Evolutionary conservation across 805 yeast species (phyloP), one percentile per base, ranked within the genome.

Genomic region (Jamesozyma rosinii): DNA sequence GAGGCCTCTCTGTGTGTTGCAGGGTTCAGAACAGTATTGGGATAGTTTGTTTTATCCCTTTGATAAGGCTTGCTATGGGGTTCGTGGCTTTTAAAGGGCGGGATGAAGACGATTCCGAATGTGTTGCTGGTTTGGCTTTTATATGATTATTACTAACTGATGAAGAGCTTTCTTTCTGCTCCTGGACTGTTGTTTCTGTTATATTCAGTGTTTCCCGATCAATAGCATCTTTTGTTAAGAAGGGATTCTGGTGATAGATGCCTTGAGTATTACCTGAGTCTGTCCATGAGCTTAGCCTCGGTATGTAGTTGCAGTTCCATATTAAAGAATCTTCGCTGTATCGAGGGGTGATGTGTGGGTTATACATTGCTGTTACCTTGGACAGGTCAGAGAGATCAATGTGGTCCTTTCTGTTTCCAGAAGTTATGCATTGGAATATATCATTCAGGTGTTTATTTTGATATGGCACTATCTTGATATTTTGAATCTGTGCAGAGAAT

Each of bases 381-480:
- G 46, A 20, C 5, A 44, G 32, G 19, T 44, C 49, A 6, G 27
- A 22, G 9, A 38, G 19, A 15, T 35, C 36, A 19, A 36, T 13
- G 3, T 30, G 10, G 24, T 29, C 15, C 10, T 37, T 34, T 6
- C 41, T 35, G 14, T 29, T 39, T 17, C 38, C 46, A 13, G 43
- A 30, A 5, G 17, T 35, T 2, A 52, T 29, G 35, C 52, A 51
- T 6, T 38, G 38, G 15, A 43, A 34, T 35, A 57, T 49, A 8
- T 42, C 42, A 3, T 41, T 33, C 24, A 44, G 36, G 32, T 51
- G 49, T 26, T 43, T 38, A 36, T 56, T 58, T 18, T 72, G 81
- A 63, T 82, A 81, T 49, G 95, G 80, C 39, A 71, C 68, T 32
- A 88, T 74, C 1, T 66, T 63, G 32, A 86, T 69, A 19, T 71